Conservation (phyloP, 1,284 basidiomycete species). For the Boletus sp. region DNA sequence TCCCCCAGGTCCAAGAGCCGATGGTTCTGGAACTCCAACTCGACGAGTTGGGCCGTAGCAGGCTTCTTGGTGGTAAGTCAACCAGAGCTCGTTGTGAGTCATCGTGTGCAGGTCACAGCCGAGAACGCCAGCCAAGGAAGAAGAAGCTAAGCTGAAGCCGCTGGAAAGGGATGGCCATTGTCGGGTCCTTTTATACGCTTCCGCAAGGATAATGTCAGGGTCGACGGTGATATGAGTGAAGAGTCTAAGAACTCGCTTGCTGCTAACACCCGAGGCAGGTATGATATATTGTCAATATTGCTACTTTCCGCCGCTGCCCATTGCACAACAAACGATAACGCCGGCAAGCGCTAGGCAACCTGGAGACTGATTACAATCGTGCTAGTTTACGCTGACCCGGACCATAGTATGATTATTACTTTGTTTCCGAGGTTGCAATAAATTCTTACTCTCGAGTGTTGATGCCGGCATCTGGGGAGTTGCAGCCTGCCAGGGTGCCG, state of each 20-base stretch:
- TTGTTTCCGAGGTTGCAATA: too few species aligned
- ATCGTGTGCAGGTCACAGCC: slow-evolving; percentile 16
- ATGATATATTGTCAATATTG: not conserved
- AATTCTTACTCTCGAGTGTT: too few species aligned
- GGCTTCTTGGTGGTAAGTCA: slow-evolving; percentile 43
- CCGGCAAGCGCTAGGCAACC: too few species aligned
- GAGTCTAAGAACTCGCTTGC: not conserved
- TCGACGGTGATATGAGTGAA: slow-evolving; percentile 10
- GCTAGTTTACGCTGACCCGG: too few species aligned
- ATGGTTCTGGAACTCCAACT: slow-evolving; percentile 39
- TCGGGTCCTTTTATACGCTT: slow-evolving; percentile 15
- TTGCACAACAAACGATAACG: too few species aligned
- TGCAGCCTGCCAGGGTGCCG: too few species aligned
- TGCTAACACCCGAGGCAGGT: not conserved
- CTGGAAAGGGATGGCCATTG: not conserved
- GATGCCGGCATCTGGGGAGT: too few species aligned
- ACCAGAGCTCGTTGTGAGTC: slow-evolving; percentile 41
- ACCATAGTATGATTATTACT: too few species aligned
- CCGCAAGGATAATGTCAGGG: slow-evolving; percentile 5
- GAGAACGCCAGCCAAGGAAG: not conserved
- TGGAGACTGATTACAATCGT: too few species aligned
- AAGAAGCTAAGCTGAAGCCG: not conserved
- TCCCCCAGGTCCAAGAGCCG: slow-evolving; percentile 43
- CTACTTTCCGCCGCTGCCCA: too few species aligned
- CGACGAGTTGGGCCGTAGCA: slow-evolving; percentile 44